Conservation (phyloP, 331 rosid species). For the Pyrus hybrid region DNA sequence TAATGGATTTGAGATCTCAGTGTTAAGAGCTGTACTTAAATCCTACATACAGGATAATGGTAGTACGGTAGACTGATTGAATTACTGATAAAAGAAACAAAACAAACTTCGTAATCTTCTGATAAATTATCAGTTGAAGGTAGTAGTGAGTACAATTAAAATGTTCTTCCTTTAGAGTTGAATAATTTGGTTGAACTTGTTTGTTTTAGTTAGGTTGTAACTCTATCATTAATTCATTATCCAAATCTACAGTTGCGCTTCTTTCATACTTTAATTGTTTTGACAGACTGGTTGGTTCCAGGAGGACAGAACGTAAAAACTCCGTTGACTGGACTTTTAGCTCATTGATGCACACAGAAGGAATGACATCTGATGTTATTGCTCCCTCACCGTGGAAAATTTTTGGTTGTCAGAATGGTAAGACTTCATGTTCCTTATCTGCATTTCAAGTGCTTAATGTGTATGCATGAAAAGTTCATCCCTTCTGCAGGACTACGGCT, state of each 20-base stretch:
- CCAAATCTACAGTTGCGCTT: neutral
- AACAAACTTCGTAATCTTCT: neutral
- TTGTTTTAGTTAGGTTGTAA: neutral
- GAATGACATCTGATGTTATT: constrained; percentile 67
- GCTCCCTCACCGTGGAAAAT: constrained; percentile 93
- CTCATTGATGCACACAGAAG: constrained; percentile 42
- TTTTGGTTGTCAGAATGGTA: constrained; percentile 90
- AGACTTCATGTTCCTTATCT: constrained; percentile 8
- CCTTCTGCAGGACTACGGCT: constrained; percentile 65
- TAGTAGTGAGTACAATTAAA: neutral
- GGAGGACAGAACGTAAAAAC: constrained; percentile 29
- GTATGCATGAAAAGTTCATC: constrained; percentile 6
- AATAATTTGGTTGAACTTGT: neutral
- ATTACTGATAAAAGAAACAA: neutral
- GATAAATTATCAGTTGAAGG: neutral
- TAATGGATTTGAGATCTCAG: neutral
- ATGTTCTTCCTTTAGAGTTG: neutral
- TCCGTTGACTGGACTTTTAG: constrained; percentile 38
- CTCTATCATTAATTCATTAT: neutral
- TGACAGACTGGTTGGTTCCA: constrained; percentile 54
- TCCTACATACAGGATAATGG: neutral
- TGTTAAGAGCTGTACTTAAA: neutral
- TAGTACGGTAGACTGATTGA: neutral
- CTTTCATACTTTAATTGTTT: constrained; percentile 5
- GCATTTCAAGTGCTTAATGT: constrained; percentile 6